These are phyloP conservation scores for Sugiyamaella floridensis DNA, from an alignment of 805 yeast genomes.

Conservation along the genomic window DNA sequence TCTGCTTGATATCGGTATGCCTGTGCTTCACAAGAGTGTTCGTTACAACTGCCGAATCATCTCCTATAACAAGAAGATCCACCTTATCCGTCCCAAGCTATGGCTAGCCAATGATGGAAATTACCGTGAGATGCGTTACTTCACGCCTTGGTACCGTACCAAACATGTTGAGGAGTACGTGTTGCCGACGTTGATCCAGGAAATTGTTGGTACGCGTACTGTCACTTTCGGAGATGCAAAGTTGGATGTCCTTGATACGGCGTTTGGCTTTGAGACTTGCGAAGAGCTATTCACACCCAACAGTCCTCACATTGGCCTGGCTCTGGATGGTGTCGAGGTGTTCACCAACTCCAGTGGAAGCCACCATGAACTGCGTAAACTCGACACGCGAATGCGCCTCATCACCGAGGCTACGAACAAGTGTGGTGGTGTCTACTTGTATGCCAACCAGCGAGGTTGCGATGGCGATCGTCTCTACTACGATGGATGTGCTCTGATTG, in stretches of 20 bases:
- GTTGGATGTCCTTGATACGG: conserved; percentile 74
- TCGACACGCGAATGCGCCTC: conserved; percentile 74
- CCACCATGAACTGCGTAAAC: conserved; percentile 92
- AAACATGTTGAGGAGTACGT: conserved; percentile 64
- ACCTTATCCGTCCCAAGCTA: conserved; percentile 85
- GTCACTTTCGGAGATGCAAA: conserved; percentile 91
- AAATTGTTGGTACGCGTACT: conserved; percentile 44
- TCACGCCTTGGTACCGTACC: conserved; percentile 88
- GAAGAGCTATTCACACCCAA: conserved; percentile 96
- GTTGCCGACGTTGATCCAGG: conserved; percentile 64
- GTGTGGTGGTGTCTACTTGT: conserved; percentile 93
- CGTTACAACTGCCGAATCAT: conserved; percentile 88
- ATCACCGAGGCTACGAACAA: conserved; percentile 90
- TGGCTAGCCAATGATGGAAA: conserved; percentile 97
- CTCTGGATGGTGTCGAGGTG: conserved; percentile 96
- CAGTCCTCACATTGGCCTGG: conserved; percentile 87
- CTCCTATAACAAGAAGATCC: conserved; percentile 68
- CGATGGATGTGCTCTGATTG: conserved; percentile 94
- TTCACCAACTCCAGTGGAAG: conserved; percentile 93
- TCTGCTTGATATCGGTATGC: conserved; percentile 89
- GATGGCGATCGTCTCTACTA: conserved; percentile 96
- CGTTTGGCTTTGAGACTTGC: conserved; percentile 96
- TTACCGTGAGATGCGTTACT: conserved; percentile 94
- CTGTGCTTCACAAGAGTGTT: conserved; percentile 77
- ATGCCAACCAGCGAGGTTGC: conserved; percentile 94